These are phyloP conservation scores for Lotus japonicus DNA, from an alignment of 306 rosid species.

Conservation along the genomic window DNA sequence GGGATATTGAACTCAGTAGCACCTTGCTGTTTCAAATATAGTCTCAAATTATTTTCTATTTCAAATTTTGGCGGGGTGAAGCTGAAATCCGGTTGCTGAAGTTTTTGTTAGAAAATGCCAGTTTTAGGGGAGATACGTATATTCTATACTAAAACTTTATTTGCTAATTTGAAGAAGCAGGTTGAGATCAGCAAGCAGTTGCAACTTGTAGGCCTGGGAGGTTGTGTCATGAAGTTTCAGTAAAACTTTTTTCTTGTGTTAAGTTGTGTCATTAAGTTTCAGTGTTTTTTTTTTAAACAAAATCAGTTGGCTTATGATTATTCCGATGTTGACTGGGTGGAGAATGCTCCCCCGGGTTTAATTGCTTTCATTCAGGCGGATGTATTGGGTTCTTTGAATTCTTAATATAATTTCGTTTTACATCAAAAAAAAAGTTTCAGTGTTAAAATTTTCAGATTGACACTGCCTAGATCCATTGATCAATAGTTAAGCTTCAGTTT, in stretches of 20 bases:
- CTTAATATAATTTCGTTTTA: too few species aligned
- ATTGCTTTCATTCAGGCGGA: too few species aligned
- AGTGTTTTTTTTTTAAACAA: too few species aligned
- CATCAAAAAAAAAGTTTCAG: too few species aligned
- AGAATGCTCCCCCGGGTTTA: too few species aligned
- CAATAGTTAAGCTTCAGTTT: too few species aligned
- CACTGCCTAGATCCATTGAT: too few species aligned
- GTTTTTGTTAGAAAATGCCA: slow-evolving; percentile 6
- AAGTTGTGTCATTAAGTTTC: too few species aligned
- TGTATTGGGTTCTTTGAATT: too few species aligned
- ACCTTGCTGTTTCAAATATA: slow-evolving; percentile 14
- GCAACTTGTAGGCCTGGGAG: not conserved
- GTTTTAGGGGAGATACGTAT: not conserved
- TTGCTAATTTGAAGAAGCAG: not conserved
- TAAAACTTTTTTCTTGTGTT: not conserved
- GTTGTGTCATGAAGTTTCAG: not conserved
- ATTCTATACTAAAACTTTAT: not conserved
- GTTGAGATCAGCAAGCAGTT: not conserved
- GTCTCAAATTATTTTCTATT: slow-evolving; percentile 8
- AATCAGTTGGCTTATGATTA: too few species aligned
- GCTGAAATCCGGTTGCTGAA: slow-evolving; percentile 5
- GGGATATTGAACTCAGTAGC: not conserved
- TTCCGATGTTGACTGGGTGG: too few species aligned
- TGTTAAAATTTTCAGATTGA: too few species aligned
- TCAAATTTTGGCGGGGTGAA: slow-evolving; percentile 3